phyloP scores from a whole-genome alignment of 306 rosid species.

The Gleditsia sinensis region DNA sequence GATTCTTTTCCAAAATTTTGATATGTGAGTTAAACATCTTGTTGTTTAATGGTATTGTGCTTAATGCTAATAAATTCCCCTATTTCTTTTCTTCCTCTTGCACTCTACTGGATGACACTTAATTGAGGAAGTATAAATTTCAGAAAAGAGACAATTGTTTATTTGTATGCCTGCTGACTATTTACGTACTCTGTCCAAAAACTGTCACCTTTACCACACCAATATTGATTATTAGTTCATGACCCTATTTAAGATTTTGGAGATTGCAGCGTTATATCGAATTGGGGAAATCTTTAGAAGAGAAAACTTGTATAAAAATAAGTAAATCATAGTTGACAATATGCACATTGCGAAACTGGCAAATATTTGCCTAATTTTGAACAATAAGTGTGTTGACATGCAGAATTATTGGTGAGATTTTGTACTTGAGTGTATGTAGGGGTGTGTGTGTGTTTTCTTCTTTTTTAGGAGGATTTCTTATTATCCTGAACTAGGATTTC shows the following conservation, averaged over 20 bases:
- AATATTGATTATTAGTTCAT: slow-evolving; percentile 10
- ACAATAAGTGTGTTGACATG: not conserved
- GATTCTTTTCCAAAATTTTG: slow-evolving; percentile 90
- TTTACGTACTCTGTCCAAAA: not conserved
- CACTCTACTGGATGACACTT: not conserved
- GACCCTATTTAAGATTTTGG: slow-evolving; percentile 12
- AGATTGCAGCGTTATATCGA: slow-evolving; percentile 16
- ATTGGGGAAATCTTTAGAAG: not conserved
- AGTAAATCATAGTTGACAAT: not conserved
- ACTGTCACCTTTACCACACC: not conserved
- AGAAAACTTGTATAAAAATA: not conserved
- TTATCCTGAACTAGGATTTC: no score
- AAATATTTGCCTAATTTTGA: not conserved
- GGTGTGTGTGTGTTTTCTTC: not conserved
- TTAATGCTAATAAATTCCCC: slow-evolving; percentile 4
- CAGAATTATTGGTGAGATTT: not conserved
- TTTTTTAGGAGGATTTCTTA: not conserved
- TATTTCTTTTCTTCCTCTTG: not conserved
- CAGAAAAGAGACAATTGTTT: not conserved
- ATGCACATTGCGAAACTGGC: slow-evolving; percentile 1
- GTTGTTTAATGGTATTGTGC: slow-evolving; percentile 16
- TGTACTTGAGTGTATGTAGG: not conserved
- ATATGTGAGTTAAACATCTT: slow-evolving; percentile 64
- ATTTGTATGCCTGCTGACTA: slow-evolving; percentile 4
- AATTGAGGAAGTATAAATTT: not conserved